Conservation (phyloP, 352 stramenopile species). For the Thalassiosira hispida region DNA sequence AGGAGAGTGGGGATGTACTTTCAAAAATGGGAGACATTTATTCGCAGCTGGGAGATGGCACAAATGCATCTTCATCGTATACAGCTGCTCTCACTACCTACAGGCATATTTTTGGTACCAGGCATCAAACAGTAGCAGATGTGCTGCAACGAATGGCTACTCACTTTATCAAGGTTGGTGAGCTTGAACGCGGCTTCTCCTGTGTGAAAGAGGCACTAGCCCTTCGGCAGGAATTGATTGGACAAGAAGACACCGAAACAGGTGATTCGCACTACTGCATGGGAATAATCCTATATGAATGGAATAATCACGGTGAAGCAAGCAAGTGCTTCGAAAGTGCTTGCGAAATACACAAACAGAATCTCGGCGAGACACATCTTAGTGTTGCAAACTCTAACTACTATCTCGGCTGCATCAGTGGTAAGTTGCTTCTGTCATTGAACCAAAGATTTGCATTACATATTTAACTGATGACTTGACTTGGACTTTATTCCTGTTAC, state of each 20-base stretch:
- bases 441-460: conserved; percentile 1
- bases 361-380: conserved; percentile 42
- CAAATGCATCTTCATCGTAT: conserved; percentile 58
- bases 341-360: conserved; percentile 52
- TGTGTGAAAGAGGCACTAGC: conserved; percentile 62
- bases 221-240: conserved; percentile 55
- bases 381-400: conserved; percentile 64
- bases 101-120: conserved; percentile 56
- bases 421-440: conserved; percentile 35
- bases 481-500: conserved; percentile 2
- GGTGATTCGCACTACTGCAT: conserved; percentile 65
- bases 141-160: conserved; percentile 57
- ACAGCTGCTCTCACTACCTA: conserved; percentile 60
- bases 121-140: conserved; percentile 55
- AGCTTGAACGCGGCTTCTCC: conserved; percentile 63
- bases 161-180: conserved; percentile 63
- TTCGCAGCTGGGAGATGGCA: conserved; percentile 46
- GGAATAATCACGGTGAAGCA: conserved; percentile 61
- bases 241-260: conserved; percentile 42
- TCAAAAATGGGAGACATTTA: conserved; percentile 60
- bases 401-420: conserved; percentile 65
- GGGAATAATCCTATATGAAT: conserved; percentile 64
- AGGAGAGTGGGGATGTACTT: conserved; percentile 54
- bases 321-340: conserved; percentile 61
- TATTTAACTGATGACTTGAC: conserved; percentile 4